Evolutionary conservation across 2,329 filamentous ascomycete species (phyloP).

Genomic region (Raffaelea deltoideospora): DNA sequence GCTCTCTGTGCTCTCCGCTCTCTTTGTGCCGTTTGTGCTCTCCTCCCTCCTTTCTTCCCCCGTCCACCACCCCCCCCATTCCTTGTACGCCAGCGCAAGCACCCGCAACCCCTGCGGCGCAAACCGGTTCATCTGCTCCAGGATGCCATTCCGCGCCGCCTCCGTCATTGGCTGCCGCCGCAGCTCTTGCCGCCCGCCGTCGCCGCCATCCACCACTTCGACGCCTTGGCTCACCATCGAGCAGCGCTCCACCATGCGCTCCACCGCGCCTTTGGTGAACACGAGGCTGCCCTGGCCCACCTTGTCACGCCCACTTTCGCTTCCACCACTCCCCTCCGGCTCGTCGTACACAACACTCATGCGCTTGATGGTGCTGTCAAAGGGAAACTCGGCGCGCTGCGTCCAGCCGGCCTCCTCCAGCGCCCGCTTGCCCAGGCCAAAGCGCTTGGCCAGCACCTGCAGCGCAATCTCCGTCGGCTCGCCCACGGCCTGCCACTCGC

Average conservation of each 20-base stretch:
- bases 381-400: slow-evolving; percentile 58
- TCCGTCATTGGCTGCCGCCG: slow-evolving; percentile 37
- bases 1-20: slow-evolving; percentile 39
- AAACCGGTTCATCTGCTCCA: slow-evolving; percentile 40
- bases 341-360: slow-evolving; percentile 61
- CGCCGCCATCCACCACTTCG: slow-evolving; percentile 13
- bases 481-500: slow-evolving; percentile 50
- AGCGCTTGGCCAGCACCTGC: slow-evolving; percentile 59
- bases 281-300: slow-evolving; percentile 28
- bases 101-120: slow-evolving; percentile 57
- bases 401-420: slow-evolving; percentile 41
- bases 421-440: slow-evolving; percentile 40
- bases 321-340: slow-evolving; percentile 20
- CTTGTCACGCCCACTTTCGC: no score
- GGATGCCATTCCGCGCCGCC: slow-evolving; percentile 31
- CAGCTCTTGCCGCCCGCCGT: slow-evolving; percentile 22
- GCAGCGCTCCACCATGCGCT: slow-evolving; percentile 44
- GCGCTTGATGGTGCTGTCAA: slow-evolving; percentile 63
- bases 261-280: slow-evolving; percentile 48
- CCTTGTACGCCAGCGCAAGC: slow-evolving; percentile 53
- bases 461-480: slow-evolving; percentile 65
- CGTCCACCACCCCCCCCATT: slow-evolving; percentile 19
- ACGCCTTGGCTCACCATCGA: slow-evolving; percentile 29
- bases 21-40: slow-evolving; percentile 10
- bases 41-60: no score